Conservation (phyloP, 2,329 filamentous ascomycete species). For the Chaetomium sp. region DNA sequence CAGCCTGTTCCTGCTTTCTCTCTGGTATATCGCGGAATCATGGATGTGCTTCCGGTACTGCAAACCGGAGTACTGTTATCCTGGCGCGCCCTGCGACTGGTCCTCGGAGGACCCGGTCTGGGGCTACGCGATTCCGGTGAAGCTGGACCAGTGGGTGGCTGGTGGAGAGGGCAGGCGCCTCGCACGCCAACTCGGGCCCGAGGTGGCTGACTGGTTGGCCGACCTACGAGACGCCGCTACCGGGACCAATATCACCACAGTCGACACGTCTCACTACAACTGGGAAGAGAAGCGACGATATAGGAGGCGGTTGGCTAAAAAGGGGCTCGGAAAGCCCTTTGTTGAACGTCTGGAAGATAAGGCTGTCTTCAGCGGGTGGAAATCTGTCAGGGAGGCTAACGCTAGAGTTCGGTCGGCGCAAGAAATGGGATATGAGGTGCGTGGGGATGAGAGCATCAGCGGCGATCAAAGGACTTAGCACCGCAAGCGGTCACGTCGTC, state of each 20-base stretch:
- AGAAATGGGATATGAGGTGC: constrained; percentile 46
- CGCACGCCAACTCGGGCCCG: constrained; percentile 44
- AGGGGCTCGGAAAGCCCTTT: constrained; percentile 45
- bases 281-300: constrained; percentile 53
- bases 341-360: constrained; percentile 46
- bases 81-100: constrained; percentile 54
- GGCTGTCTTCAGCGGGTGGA: constrained; percentile 51
- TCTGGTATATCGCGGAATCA: constrained; percentile 60
- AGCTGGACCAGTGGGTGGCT: constrained; percentile 63
- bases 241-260: constrained; percentile 49
- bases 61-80: constrained; percentile 54
- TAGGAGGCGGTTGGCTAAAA: constrained; percentile 54
- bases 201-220: constrained; percentile 50
- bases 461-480: constrained; percentile 33
- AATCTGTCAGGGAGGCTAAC: constrained; percentile 43
- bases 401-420: constrained; percentile 46
- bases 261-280: constrained; percentile 48
- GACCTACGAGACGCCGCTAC: constrained; percentile 52
- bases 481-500: not conserved
- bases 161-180: constrained; percentile 52
- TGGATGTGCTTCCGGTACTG: constrained; percentile 58
- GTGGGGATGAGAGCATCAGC: constrained; percentile 41
- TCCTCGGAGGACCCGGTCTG: constrained; percentile 61
- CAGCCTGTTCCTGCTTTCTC: constrained; percentile 45
- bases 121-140: constrained; percentile 62